Base-by-base conservation (phyloP, 805 yeast species). In the Groenewaldozyma salmanticensis region DNA sequence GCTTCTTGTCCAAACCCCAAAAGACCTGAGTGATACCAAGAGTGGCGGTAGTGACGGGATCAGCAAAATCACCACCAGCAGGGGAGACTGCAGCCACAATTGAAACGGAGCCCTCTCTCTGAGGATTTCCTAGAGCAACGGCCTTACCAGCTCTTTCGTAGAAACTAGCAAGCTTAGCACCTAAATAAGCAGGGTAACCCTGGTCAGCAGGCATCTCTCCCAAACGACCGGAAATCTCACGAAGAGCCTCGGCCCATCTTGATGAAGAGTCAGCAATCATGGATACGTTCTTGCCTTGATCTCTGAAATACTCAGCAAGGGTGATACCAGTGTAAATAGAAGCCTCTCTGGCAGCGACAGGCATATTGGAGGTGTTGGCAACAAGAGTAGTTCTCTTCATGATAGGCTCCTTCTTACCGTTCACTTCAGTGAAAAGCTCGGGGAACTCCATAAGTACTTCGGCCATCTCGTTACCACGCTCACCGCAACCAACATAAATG, bases 191-290 rank as follows among this genome's bases (percentile, higher is more conserved):
- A 47, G 99, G 99, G 92, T 88, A 92, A 74, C 99, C 99, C 74
- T 94, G 98, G 70, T 92, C 99, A 48, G 99, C 99, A 62, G 99
- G 99, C 99, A 92, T 92, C 74, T 92, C 99, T 70, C 98, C 99
- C 65, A 92, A 74, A 77, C 99, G 94, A 77, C 99, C 99, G 40
- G 97, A 88, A 64, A 92, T 82, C 76, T 92, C 99, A 81, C 99
- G 88, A 63, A 92, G 75, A 48, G 99, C 99, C 73, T 92, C 99
- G 35, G 99, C 99, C 99, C 99, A 92, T 75, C 99, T 88, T 24
- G 96, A 88, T 27, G 97, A 90, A 4, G 98, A 92, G 66, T 92
- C 99, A 46, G 99, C 99, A 81, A 92, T 92, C 97, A 92, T 92
- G 27, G 97, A 79, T 49, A 92, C 98, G 61, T 92, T 74, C 74